These are phyloP conservation scores for Ceratobasidium sp. DNA, from an alignment of 1,284 basidiomycete genomes.

Conservation along the genomic window DNA sequence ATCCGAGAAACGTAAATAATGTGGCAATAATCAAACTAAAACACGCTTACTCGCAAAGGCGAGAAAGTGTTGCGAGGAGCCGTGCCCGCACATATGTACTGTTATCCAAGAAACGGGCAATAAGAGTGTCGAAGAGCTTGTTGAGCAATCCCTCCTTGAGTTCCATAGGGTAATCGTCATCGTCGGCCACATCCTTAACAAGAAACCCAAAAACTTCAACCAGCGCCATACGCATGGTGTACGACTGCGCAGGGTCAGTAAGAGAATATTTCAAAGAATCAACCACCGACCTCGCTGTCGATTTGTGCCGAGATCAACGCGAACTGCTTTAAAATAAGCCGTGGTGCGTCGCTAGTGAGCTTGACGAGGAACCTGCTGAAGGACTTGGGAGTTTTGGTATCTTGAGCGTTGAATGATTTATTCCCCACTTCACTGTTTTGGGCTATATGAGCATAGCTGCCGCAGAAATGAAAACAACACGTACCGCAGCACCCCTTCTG, in stretches of 20 bases:
- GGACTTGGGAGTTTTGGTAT: constrained; percentile 86
- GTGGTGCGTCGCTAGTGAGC: constrained; percentile 83
- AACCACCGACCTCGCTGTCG: constrained; percentile 81
- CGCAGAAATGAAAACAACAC: constrained; percentile 40
- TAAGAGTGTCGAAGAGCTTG: constrained; percentile 81
- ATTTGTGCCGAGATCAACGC: constrained; percentile 83
- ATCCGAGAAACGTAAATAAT: constrained; percentile 11
- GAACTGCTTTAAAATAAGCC: constrained; percentile 90
- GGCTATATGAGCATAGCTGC: constrained; percentile 3
- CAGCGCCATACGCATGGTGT: constrained; percentile 94
- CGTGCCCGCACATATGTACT: constrained; percentile 93
- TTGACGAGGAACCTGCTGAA: constrained; percentile 88
- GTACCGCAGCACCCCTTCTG: constrained; percentile 82
- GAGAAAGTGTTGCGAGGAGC: constrained; percentile 78
- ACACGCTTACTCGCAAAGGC: constrained; percentile 63
- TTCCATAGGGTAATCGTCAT: constrained; percentile 61
- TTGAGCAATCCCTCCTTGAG: constrained; percentile 84
- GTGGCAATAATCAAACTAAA: background rate
- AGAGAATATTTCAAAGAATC: background rate
- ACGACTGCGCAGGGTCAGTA: constrained; percentile 63
- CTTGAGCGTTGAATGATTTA: constrained; percentile 80
- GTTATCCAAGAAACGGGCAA: constrained; percentile 87
- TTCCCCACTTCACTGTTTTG: constrained; percentile 73
- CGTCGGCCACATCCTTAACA: constrained; percentile 75
- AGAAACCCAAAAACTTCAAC: constrained; percentile 86